Evolutionary conservation across 495 filamentous ascomycete species (phyloP).

Genomic region (Achaetomiella virescens): DNA sequence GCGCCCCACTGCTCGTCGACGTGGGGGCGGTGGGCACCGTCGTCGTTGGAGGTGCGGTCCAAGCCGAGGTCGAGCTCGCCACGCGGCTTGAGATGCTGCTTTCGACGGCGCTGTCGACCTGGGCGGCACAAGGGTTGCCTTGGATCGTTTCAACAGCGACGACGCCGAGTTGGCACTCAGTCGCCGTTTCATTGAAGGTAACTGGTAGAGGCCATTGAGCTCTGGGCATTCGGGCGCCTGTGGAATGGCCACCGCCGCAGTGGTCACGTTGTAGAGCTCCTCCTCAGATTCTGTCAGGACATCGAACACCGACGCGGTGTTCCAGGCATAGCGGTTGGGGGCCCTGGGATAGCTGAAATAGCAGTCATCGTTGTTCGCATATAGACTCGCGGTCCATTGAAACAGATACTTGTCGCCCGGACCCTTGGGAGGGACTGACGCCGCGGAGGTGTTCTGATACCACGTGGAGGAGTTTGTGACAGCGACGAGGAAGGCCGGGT

Average conservation of each 20-base stretch:
- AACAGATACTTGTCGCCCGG: neutral
- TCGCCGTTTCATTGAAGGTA: neutral
- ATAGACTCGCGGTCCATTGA: neutral
- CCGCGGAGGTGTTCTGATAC: neutral
- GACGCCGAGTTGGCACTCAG: neutral
- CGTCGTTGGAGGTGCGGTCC: neutral
- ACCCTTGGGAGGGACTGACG: neutral
- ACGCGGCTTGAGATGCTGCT: slow-evolving; percentile 3
- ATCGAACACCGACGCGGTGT: neutral
- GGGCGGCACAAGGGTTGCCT: neutral
- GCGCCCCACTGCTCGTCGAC: slow-evolving; percentile 3
- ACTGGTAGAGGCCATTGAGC: neutral
- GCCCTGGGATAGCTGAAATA: neutral
- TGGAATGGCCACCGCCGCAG: neutral
- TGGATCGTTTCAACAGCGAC: neutral
- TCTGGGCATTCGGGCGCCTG: neutral
- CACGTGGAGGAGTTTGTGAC: neutral
- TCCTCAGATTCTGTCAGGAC: neutral
- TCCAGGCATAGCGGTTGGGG: neutral
- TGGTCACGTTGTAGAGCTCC: neutral
- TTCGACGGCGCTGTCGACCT: neutral
- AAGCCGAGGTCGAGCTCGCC: neutral
- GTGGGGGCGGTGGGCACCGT: neutral
- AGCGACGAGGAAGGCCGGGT: neutral
- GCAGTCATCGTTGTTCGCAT: neutral